Evolutionary conservation across 352 stramenopile genomes (phyloP), one percentile per base, ranked within the genome.

Genomic region (Phytophthora hibernalis): DNA sequence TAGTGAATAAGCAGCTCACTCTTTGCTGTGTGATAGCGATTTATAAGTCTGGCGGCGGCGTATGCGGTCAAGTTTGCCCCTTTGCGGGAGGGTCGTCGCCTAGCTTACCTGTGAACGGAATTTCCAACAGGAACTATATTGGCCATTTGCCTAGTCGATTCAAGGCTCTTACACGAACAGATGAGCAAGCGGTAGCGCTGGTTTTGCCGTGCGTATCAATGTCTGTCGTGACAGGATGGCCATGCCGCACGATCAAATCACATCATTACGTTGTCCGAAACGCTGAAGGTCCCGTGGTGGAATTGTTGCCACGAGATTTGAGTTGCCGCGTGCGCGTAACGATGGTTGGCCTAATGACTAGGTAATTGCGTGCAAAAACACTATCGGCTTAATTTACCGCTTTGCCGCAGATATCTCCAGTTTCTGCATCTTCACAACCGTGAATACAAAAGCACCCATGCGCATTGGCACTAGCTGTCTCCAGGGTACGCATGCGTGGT

Each of bases 211-310:
- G 38, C 26, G 52, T 59, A 15, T 47, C 52, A 30, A 24, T 59
- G 1, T 59, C 52, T 5, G 24, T 59, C 1, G 55, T 74, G 12
- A 65, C 66, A 2, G 66, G 54, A 0, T 54, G 66, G 11, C 22
- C 4, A 0, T 57, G 47, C 7, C 42, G 55, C 0, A 66, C 45
- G 0, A 49, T 74, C 12, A 56, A 58, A n/a, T 62, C 65, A 0
- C 65, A 72, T 28, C 65, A 72, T 21, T 72, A 68, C 28, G 35
- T 72, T 11, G 57, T 72, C 5, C 53, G 60, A 16, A 72, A 68
- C 35, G 68, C 65, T 9, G 51, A 56, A 2, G 65, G 65, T 1
- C 65, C 65, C 15, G 35, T 62, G 8, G 31, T 16, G 9, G 18
- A 37, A 1, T 47, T 47, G 48, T 31, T 69, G 6, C 54, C 53